Evolutionary conservation across 345 rosid species (phyloP), one percentile per base, ranked within the genome.

Genomic region (Viola odorata): DNA sequence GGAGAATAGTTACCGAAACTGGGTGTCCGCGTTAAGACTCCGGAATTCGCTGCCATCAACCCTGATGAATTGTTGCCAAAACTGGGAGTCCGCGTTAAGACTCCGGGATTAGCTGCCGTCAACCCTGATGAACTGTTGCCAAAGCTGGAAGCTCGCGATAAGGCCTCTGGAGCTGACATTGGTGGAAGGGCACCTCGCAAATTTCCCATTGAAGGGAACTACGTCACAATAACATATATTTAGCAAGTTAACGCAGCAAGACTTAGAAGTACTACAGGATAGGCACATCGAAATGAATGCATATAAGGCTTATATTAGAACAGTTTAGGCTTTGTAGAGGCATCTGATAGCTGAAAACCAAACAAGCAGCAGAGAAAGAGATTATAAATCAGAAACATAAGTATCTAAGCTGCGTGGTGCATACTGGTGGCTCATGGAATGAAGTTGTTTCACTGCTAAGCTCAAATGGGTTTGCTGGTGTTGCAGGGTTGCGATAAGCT

Each of bases 381-480:
- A 40, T 10, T 40, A 56, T 16, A 53, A 50, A 49, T 44, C 16
- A 47, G 15, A 12, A 16, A 63, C 8, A 50, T n/a, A 12, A 13
- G 38, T 17, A 4, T 17, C 54, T 60, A 15, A 57, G 23, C 50
- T 55, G 17, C 63, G 57, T 45, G 44, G 50, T 58, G 50, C 74
- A 1, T 85, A 87, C 92, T 55, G 50, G 59, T 55, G 69, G 58
- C 42, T 56, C 69, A 72, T 73, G 86, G 38, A 45, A 52, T 63
- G 72, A 64, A 68, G 57, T 36, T 64, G 70, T 65, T 57, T 77
- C 85, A 14, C 56, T 70, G 69, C 56, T 53, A 45, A 80, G 8
- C 69, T 89, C 91, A 62, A 91, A 91, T 2, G 92, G 98, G 64
- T 89, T 91, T 58, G 79, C 59, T 45, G 88, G 69, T 60, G 70